These are phyloP conservation scores for Pyricularia sp. DNA, from an alignment of 2,329 filamentous ascomycete species.

Conservation along the genomic window DNA sequence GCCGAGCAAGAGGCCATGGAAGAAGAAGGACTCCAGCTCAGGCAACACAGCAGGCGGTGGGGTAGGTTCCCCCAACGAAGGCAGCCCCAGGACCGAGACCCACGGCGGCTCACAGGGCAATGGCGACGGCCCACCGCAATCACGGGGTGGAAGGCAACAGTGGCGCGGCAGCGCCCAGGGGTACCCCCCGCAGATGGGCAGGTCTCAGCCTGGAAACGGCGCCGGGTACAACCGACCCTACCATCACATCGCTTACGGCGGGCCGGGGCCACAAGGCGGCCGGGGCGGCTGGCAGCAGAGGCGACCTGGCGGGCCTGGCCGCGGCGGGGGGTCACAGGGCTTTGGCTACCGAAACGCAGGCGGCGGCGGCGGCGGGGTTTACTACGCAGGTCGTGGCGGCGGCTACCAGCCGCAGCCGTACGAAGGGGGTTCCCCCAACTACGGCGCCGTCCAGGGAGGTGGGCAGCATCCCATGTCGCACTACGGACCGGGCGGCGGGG, in stretches of 20 bases:
- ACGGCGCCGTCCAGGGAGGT: neutral
- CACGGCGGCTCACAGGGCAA: neutral
- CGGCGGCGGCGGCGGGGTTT: neutral
- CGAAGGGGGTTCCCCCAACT: neutral
- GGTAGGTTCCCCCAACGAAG: neutral
- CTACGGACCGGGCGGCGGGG: neutral
- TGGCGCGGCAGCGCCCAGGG: neutral
- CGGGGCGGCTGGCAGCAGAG: neutral
- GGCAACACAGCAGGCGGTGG: neutral
- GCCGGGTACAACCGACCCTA: neutral
- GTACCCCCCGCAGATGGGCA: neutral
- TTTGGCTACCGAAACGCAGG: neutral
- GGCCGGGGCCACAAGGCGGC: neutral
- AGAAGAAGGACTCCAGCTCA: neutral
- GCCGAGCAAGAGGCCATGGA: conserved; percentile 13
- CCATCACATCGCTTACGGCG: neutral
- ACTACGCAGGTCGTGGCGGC: neutral
- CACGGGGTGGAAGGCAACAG: neutral
- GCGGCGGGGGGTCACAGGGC: neutral
- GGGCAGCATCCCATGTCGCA: neutral
- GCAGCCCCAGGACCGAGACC: conserved; percentile 10
- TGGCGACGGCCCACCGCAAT: neutral
- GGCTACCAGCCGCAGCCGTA: neutral
- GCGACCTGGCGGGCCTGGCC: neutral
- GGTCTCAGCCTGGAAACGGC: neutral